These are phyloP conservation scores for Aegilops longissima DNA, from an alignment of 176 grass and related monocot genomes.

Conservation along the genomic window DNA sequence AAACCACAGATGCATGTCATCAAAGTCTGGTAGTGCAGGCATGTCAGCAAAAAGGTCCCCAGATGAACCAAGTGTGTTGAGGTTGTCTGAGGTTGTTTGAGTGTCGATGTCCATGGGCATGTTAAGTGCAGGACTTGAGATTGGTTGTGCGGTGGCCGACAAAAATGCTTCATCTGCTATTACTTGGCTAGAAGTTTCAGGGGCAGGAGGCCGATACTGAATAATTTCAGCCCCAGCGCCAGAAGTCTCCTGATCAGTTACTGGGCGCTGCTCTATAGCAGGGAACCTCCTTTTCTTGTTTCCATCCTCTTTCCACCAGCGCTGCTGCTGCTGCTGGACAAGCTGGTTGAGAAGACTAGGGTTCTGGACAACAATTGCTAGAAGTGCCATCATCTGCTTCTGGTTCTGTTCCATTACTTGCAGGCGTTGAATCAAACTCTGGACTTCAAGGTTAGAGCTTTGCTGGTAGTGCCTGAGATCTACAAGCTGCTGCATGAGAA, in stretches of 20 bases:
- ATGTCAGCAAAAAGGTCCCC: constrained; percentile 17
- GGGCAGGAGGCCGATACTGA: constrained; percentile 33
- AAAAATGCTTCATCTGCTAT: constrained; percentile 23
- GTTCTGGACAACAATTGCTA: constrained; percentile 72
- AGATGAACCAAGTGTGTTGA: constrained; percentile 13
- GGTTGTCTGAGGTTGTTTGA: constrained; percentile 21
- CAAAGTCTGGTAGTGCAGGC: constrained; percentile 29
- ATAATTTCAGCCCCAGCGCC: constrained; percentile 34
- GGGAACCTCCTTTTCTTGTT: constrained; percentile 64
- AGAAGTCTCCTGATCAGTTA: constrained; percentile 39
- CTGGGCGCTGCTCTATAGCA: constrained; percentile 44
- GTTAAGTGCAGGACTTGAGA: constrained; percentile 27
- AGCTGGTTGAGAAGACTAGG: constrained; percentile 56
- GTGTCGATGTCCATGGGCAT: constrained; percentile 44
- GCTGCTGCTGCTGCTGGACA: constrained; percentile 46
- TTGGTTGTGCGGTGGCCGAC: constrained; percentile 1
- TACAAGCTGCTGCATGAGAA: constrained; percentile 82
- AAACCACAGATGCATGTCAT: constrained; percentile 28
- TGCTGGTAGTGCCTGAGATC: constrained; percentile 77
- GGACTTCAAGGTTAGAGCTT: constrained; percentile 59
- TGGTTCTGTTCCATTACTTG: constrained; percentile 79
- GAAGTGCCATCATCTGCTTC: constrained; percentile 72
- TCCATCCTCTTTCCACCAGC: not conserved
- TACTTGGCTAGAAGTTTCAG: constrained; percentile 40
- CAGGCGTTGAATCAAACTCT: constrained; percentile 57